Evolutionary conservation across 306 rosid genomes (phyloP).

Genomic region (Coriaria nepalensis): DNA sequence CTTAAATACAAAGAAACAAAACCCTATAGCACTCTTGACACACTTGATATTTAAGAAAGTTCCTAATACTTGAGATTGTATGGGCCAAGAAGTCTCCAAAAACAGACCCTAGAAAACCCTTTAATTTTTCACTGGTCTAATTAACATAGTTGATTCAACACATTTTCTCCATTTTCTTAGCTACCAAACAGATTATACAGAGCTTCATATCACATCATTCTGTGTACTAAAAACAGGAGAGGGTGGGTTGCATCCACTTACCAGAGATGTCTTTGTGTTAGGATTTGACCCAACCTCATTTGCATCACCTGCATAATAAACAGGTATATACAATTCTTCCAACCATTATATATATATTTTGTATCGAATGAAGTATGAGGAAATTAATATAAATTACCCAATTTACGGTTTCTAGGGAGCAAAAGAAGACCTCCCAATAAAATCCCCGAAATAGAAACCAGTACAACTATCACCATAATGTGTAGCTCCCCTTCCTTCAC

Average conservation of each 20-base stretch:
- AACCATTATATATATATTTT: not conserved
- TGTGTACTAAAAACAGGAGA: not conserved
- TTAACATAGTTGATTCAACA: no score
- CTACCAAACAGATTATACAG: not conserved
- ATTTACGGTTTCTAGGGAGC: constrained; percentile 27
- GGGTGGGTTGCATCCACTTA: not conserved
- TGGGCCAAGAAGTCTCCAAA: no score
- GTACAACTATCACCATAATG: constrained; percentile 36
- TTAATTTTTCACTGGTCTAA: no score
- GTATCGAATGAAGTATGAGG: not conserved
- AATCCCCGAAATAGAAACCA: constrained; percentile 37
- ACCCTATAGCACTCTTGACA: no score
- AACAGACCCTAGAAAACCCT: no score
- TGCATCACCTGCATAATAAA: constrained; percentile 25
- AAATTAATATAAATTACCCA: constrained; percentile 15
- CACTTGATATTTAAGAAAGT: no score
- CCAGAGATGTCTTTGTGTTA: constrained; percentile 28
- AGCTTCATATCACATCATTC: not conserved
- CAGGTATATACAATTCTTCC: not conserved
- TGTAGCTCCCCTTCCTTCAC: constrained; percentile 11
- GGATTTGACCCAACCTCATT: constrained; percentile 21
- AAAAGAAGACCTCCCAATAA: constrained; percentile 32
- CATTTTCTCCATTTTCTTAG: not conserved
- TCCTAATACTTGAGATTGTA: no score
- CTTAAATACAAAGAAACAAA: no score